Base-by-base conservation (phyloP, 2,329 filamentous ascomycete species). In the Ophiobolus disseminans region DNA sequence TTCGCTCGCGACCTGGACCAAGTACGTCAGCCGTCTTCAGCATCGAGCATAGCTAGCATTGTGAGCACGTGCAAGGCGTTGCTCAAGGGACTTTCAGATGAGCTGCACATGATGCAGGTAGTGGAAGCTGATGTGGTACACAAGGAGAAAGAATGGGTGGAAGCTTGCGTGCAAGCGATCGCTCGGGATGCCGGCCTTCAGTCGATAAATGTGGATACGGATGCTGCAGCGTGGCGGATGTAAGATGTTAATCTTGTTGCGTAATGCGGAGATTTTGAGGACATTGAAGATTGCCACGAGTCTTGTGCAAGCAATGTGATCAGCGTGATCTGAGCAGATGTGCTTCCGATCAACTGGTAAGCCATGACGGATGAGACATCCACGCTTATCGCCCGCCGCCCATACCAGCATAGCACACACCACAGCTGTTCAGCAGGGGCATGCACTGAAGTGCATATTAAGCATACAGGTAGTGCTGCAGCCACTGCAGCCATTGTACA, bases 131-230 rank as follows among this genome's bases (percentile, higher is more conserved):
- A 60, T 22, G 60, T 73, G 4, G 65, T 69, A 8, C 42, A 45
- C n/a, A 58, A 48, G 28, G 73, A 75, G 49, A 66, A 65, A 49
- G 50, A 58, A 19, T 74, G 70, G 67, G 63, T 75, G 6, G 72
- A 75, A 48, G 53, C 48, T n/a, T 57, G 64, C 10, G 56, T 73
- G 25, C 50, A 57, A 28, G 52, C 43, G 8, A 70, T 72, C 23
- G 67, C 67, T 8, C 53, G 51, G 19, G 61, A 61, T 30, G 51
- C 62, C 44, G 58, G 54, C 28, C 38, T 44, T 8, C 53, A 57
- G 8, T 25, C 49, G 21, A 37, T 55, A 5, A 61, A 58, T 20
- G 45, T 19, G 40, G 40, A 48, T 19, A 39, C 51, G 26, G 54
- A 57, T 21, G 39, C 25, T 11, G 56, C 61, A 14, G 58, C 63